A percentile compares a stretch with the other conserved stretches of the same genome.
These are phyloP conservation scores for Boletus patriciae DNA, from an alignment of 768 basidiomycete species.

Conservation along the genomic window DNA sequence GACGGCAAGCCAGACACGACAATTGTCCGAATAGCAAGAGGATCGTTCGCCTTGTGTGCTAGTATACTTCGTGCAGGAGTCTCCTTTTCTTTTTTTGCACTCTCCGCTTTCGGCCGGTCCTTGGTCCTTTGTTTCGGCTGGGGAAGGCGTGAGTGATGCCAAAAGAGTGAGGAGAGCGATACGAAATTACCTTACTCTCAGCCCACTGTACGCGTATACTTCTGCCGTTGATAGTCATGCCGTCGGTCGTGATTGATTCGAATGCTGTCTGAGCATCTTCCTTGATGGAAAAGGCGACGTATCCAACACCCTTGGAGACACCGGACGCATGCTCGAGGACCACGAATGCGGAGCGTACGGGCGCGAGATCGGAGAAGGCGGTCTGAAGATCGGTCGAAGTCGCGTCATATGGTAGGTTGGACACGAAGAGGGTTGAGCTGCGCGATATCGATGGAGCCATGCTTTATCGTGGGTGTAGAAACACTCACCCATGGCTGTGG, in stretches of 20 bases:
- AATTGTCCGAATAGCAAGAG: slow-evolving; percentile 80
- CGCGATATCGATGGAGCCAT: neutral
- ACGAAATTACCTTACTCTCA: slow-evolving; percentile 60
- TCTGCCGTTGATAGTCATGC: slow-evolving; percentile 65
- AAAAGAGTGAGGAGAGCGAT: too few relatives aligned
- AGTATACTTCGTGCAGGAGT: slow-evolving; percentile 35
- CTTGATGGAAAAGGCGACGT: slow-evolving; percentile 85
- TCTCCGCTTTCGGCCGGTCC: slow-evolving; percentile 32
- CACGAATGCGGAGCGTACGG: slow-evolving; percentile 91
- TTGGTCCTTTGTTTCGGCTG: slow-evolving; percentile 45
- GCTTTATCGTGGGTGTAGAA: neutral
- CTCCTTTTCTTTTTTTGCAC: slow-evolving; percentile 42
- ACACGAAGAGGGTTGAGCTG: slow-evolving; percentile 89
- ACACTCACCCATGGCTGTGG: slow-evolving; percentile 24
- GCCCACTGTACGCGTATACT: slow-evolving; percentile 80
- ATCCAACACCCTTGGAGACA: slow-evolving; percentile 92
- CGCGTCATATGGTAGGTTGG: slow-evolving; percentile 86
- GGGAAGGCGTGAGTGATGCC: neutral
- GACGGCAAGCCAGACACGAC: slow-evolving; percentile 73
- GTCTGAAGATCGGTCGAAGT: slow-evolving; percentile 91
- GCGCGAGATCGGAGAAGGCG: slow-evolving; percentile 93
- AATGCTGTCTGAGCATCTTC: slow-evolving; percentile 85
- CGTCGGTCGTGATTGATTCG: slow-evolving; percentile 61
- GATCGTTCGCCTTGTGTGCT: slow-evolving; percentile 53
- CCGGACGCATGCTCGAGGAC: slow-evolving; percentile 76